Evolutionary conservation across 805 yeast species (phyloP).

Genomic region (Helenozyma baotianmanensis): DNA sequence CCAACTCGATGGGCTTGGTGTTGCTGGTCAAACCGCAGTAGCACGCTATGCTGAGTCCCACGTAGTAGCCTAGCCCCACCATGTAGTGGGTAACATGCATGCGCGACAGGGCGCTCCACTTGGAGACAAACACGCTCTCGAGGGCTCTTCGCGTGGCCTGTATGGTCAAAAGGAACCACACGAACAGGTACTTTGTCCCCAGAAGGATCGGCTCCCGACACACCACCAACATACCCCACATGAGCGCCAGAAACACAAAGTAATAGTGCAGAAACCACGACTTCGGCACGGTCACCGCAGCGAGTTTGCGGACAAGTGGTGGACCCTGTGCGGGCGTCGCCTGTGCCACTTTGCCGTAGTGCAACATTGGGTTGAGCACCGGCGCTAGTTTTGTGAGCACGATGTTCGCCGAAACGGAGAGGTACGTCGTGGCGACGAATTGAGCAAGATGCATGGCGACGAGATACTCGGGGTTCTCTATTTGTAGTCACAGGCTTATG

Average conservation of each 20-base stretch:
- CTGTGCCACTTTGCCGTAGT: slow-evolving; percentile 13
- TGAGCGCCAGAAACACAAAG: slow-evolving; percentile 32
- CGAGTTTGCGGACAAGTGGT: slow-evolving; percentile 2
- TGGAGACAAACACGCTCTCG: slow-evolving; percentile 51
- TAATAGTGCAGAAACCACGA: slow-evolving; percentile 63
- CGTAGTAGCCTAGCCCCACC: slow-evolving; percentile 59
- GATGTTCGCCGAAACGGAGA: too few species aligned
- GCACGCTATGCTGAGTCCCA: slow-evolving; percentile 39
- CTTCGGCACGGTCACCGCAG: slow-evolving; percentile 52
- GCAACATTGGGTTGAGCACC: slow-evolving; percentile 8
- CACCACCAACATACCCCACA: slow-evolving; percentile 18
- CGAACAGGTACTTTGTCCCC: slow-evolving; percentile 15
- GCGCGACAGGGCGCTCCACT: slow-evolving; percentile 42
- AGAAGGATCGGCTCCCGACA: slow-evolving; percentile 11
- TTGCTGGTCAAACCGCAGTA: slow-evolving; percentile 3
- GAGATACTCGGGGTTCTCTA: too few species aligned
- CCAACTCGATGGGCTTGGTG: too few species aligned
- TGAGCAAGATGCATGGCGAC: slow-evolving; percentile 2
- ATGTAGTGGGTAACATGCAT: slow-evolving; percentile 66
- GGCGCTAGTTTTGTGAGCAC: slow-evolving; percentile 2
- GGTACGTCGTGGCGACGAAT: neutral
- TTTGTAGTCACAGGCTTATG: too few species aligned
- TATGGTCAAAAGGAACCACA: slow-evolving; percentile 23
- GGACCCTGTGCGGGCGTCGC: neutral
- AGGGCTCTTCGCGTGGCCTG: slow-evolving; percentile 54